phyloP scores from a whole-genome alignment of 192 early-diverging fungal genomes.

The Backusella sp. region DNA sequence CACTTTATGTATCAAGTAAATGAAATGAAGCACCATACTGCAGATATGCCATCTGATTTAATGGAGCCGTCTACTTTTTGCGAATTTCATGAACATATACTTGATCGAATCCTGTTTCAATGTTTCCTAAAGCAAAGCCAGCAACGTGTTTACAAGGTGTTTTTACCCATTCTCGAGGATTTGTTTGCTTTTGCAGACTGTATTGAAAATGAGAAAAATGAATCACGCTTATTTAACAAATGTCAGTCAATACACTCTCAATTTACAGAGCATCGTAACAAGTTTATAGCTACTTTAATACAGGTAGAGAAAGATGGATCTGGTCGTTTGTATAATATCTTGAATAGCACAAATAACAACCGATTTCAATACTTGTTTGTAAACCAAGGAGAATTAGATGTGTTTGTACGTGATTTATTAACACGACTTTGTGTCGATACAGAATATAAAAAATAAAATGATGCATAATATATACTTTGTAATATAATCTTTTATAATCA shows the following conservation, averaged over 20 bases:
- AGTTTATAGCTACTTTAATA: constrained; percentile 39
- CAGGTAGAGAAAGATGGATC: constrained; percentile 40
- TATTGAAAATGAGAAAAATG: constrained; percentile 12
- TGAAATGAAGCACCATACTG: not conserved
- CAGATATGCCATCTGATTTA: constrained; percentile 12
- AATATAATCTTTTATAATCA: not conserved
- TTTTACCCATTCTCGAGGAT: constrained; percentile 36
- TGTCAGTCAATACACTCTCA: constrained; percentile 25
- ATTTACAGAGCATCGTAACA: constrained; percentile 34
- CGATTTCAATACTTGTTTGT: constrained; percentile 16
- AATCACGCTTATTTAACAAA: constrained; percentile 10
- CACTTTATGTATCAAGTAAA: constrained; percentile 41
- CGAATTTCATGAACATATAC: constrained; percentile 43
- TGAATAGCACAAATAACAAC: constrained; percentile 6
- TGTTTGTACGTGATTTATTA: constrained; percentile 41
- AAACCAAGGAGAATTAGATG: constrained; percentile 21
- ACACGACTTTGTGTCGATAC: constrained; percentile 37
- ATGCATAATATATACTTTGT: not conserved
- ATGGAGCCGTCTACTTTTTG: constrained; percentile 41
- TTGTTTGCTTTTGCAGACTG: constrained; percentile 22
- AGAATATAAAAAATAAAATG: constrained; percentile 18
- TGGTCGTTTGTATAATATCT: constrained; percentile 18
- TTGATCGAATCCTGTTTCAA: constrained; percentile 46
- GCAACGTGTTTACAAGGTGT: constrained; percentile 35
- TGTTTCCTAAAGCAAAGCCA: constrained; percentile 48